phyloP scores from a whole-genome alignment of 129 eudicot genomes.

The Pittosporum tobira region DNA sequence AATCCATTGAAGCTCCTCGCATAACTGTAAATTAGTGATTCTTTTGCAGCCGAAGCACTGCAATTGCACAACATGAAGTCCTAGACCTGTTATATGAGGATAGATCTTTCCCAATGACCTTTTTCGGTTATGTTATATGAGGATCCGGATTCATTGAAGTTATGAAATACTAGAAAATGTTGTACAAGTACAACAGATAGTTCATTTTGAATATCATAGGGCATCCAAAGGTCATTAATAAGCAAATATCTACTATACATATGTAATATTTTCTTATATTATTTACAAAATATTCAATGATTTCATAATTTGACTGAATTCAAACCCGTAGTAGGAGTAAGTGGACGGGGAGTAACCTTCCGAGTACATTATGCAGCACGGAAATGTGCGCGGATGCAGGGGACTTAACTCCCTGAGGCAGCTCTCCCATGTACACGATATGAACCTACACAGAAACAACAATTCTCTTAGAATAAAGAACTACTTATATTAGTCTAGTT shows the following conservation, averaged over 20 bases:
- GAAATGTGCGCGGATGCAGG: conserved; percentile 13
- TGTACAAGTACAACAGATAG: neutral
- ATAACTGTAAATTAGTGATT: conserved; percentile 22
- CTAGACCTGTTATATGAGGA: neutral
- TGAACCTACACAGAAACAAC: conserved; percentile 11
- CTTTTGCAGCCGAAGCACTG: conserved; percentile 25
- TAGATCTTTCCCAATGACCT: too few relatives aligned
- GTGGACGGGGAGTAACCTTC: conserved; percentile 12
- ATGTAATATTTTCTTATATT: neutral
- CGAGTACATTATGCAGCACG: conserved; percentile 18
- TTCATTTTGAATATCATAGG: neutral
- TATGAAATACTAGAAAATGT: too few relatives aligned
- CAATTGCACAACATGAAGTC: neutral
- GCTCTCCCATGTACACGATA: conserved; percentile 34
- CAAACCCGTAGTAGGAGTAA: neutral
- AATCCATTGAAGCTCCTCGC: conserved; percentile 36
- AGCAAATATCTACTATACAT: neutral
- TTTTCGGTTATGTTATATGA: too few relatives aligned
- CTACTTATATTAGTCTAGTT: neutral
- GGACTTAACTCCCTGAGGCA: conserved; percentile 13
- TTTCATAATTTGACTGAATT: neutral
- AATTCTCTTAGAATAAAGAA: neutral
- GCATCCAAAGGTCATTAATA: neutral
- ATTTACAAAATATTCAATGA: too few relatives aligned
- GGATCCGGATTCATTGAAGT: too few relatives aligned